Base-by-base conservation (phyloP, 2,329 filamentous ascomycete species). In the Aureobasidium sp. region DNA sequence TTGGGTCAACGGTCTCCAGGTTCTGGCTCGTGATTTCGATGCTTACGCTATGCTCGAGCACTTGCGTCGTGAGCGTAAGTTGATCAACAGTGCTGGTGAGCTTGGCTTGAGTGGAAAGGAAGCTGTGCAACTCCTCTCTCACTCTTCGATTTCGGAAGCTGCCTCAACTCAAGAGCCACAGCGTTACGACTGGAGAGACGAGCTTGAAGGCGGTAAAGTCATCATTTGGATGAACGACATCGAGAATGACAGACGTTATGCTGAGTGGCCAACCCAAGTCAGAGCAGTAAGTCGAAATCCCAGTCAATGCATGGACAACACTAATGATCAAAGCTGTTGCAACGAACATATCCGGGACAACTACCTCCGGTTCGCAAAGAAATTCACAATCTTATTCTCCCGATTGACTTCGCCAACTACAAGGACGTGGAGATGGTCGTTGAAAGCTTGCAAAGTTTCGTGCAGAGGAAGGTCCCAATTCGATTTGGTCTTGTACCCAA, bases 171-270 rank as follows among this genome's bases (percentile, higher is more conserved):
- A 71, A 42, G 84, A 87, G 30, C 77, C 83, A 3, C 84, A 86
- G 64, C 83, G 94, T 62, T 99, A 92, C 69, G 91, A 99, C 72
- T 99, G 90, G 85, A 86, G 90, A 53, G 95, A 99, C 74, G 81
- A 86, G 15, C 74, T 79, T n/a, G 94, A 97, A 73, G 89, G 89
- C 16, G 89, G 89, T 7, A 82, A 86, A 54, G 88, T 90, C 29
- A 92, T 99, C 62, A 83, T 97, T 49, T 99, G 93, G 91, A 76
- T 99, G 68, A 99, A 99, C 71, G 82, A 99, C 69, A 81, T 99
- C 30, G 92, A 96, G 72, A 92, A 90, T 65, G 94, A 99, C 71
- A 86, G 86, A 67, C 83, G 86, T 54, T 99, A 99, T 71, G 78
- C 83, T 34, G 80, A 83, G 1, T 96, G 90, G 79, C 86, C 91